Percentiles rank a stretch among this genome's conserved stretches.
Evolutionary conservation across 306 rosid genomes (phyloP).

Genomic region (Quercus robur): DNA sequence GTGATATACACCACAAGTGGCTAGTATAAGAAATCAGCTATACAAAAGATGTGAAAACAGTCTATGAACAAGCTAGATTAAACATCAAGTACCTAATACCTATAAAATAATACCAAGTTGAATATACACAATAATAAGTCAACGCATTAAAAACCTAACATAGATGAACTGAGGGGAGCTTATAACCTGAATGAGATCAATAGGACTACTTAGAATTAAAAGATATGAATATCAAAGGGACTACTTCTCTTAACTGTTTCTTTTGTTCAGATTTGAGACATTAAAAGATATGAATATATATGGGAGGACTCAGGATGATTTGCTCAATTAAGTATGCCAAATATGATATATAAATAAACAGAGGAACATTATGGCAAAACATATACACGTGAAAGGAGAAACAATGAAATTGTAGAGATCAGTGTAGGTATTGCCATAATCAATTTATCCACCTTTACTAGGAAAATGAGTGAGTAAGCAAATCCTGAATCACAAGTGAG

Average conservation of each 20-base stretch:
- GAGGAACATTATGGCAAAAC: neutral
- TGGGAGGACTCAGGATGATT: neutral
- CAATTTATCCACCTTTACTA: too few relatives aligned
- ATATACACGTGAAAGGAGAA: neutral
- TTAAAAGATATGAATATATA: too few relatives aligned
- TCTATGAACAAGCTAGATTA: neutral
- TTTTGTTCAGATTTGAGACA: too few relatives aligned
- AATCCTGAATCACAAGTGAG: neutral
- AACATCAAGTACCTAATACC: neutral
- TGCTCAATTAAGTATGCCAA: neutral
- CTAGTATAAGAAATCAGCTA: neutral
- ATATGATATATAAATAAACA: neutral
- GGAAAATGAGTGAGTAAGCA: neutral
- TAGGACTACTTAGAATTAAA: neutral
- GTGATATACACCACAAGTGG: neutral
- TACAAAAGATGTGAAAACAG: neutral
- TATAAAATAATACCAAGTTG: neutral
- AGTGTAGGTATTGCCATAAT: neutral
- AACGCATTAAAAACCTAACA: neutral
- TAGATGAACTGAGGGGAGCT: neutral
- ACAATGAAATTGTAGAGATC: neutral
- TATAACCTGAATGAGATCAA: neutral
- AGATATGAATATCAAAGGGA: neutral
- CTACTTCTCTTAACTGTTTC: too few relatives aligned
- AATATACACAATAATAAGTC: neutral